phyloP scores from a whole-genome alignment of 768 basidiomycete species.

The Lentinus brumalis region DNA sequence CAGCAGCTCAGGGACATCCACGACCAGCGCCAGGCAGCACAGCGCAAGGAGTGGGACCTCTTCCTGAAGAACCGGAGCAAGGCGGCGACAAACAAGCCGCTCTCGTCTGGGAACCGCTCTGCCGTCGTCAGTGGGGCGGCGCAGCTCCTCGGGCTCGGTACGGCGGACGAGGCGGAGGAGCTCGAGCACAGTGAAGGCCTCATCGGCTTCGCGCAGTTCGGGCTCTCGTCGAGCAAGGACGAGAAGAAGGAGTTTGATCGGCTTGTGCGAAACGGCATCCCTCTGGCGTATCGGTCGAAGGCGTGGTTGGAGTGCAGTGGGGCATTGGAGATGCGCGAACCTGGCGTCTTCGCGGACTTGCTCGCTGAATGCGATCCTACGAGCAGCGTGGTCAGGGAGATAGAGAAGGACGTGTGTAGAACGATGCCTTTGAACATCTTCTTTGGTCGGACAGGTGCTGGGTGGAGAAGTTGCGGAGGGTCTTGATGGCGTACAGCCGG shows the following conservation, averaged over 20 bases:
- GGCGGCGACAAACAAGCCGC: constrained; percentile 36
- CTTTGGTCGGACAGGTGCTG: constrained; percentile 95
- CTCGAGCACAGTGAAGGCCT: constrained; percentile 80
- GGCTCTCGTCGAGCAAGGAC: constrained; percentile 65
- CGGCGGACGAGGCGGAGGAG: constrained; percentile 69
- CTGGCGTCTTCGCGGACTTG: constrained; percentile 86
- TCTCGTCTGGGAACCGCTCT: constrained; percentile 16
- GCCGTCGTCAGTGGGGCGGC: constrained; percentile 48
- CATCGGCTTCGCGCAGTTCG: constrained; percentile 90
- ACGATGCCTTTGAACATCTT: constrained; percentile 95
- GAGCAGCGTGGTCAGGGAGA: constrained; percentile 67
- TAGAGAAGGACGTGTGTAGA: constrained; percentile 93
- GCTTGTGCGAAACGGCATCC: constrained; percentile 84
- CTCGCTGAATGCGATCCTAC: constrained; percentile 52
- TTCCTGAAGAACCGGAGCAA: constrained; percentile 76
- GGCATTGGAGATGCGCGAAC: constrained; percentile 88
- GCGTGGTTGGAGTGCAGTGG: constrained; percentile 95
- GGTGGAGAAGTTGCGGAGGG: constrained; percentile 86
- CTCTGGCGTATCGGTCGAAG: constrained; percentile 83
- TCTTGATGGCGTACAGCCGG: constrained; percentile 92
- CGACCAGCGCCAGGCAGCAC: constrained; percentile 70
- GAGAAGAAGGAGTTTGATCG: constrained; percentile 80
- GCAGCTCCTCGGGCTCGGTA: constrained; percentile 67
- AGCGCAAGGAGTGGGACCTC: constrained; percentile 83
- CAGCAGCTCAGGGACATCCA: constrained; percentile 80